Evolutionary conservation across 2,329 filamentous ascomycete species (phyloP), one percentile per base, ranked within the genome.

Genomic region (Beauveria medogensis): DNA sequence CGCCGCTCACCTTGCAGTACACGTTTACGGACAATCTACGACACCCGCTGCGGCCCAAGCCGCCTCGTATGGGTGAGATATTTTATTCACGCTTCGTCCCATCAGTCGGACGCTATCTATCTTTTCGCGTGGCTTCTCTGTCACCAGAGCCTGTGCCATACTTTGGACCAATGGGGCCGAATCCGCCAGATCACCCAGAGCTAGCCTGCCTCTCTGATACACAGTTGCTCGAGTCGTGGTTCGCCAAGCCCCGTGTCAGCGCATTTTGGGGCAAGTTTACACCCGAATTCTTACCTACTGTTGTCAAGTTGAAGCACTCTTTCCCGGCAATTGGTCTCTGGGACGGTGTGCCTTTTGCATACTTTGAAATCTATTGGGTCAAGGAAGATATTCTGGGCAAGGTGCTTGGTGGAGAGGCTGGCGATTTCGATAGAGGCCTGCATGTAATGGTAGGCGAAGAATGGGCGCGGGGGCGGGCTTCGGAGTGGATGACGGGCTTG

Each of bases 301-400:
- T 82, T 0, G 75, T 97, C 12, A 80, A 80, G 14, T 86, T 81
- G 22, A 80, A 81, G 20, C 89, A 97, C 73, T 91, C 87, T 9
- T 96, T 97, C 73, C 94, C 94, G 0, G 91, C 88, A 0, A 93
- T 97, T 63, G 94, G 90, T 1, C 87, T 92, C 71, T 99, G 93
- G 90, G 91, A 97, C 67, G 92, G 91, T 12, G 88, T 93, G 63
- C 93, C 93, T 0, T 99, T 97, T 75, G 94, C 92, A 0, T 99
- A 95, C 72, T 97, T 99, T 71, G 94, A 99, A 77, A 82, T 99
- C 40, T 99, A 99, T 76, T 99, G 94, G 93, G 91, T 94, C 3
- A 96, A 96, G 69, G 94, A 99, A 71, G 94, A 97, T 69, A 77
- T 80, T 0, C 72, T 99, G 1, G 91, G 90, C 0, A 82, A 80